Conservation (phyloP, 176 grass and related monocot genomes). For the Eremochloa ophiuroides region DNA sequence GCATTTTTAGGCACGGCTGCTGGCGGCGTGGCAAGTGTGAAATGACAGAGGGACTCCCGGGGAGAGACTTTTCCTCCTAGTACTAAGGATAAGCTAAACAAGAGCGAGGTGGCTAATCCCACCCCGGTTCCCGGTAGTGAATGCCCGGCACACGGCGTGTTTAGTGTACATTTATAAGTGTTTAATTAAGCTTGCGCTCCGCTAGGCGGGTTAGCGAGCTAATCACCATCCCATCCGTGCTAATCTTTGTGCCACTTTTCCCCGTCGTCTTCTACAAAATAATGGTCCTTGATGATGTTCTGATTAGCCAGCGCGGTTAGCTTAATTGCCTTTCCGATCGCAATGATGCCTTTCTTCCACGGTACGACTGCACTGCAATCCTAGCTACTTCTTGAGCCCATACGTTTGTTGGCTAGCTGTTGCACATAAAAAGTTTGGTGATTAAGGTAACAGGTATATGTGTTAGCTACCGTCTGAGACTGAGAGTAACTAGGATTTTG, state of each 20-base stretch:
- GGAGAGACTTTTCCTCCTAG: no score
- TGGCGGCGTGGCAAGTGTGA: neutral
- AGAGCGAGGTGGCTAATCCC: neutral
- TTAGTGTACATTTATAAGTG: neutral
- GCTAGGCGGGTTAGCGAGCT: neutral
- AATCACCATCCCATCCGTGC: neutral
- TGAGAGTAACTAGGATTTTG: no score
- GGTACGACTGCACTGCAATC: neutral
- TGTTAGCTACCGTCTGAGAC: no score
- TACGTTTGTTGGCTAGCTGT: neutral
- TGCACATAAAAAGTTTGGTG: neutral
- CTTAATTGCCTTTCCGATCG: neutral
- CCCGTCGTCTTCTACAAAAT: neutral
- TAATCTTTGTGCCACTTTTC: neutral
- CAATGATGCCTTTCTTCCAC: neutral
- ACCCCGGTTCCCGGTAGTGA: neutral
- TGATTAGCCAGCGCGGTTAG: neutral
- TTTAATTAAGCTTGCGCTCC: neutral
- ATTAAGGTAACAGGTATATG: neutral
- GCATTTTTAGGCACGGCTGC: neutral
- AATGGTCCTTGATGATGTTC: neutral
- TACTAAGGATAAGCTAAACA: slow-evolving; percentile 28
- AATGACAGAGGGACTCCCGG: neutral
- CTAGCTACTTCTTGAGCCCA: neutral
- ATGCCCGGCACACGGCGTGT: neutral